A percentile compares a stretch with the other conserved stretches of the same genome.
These are phyloP conservation scores for Erodium moschatum DNA, from an alignment of 441 rosid species.

Conservation along the genomic window DNA sequence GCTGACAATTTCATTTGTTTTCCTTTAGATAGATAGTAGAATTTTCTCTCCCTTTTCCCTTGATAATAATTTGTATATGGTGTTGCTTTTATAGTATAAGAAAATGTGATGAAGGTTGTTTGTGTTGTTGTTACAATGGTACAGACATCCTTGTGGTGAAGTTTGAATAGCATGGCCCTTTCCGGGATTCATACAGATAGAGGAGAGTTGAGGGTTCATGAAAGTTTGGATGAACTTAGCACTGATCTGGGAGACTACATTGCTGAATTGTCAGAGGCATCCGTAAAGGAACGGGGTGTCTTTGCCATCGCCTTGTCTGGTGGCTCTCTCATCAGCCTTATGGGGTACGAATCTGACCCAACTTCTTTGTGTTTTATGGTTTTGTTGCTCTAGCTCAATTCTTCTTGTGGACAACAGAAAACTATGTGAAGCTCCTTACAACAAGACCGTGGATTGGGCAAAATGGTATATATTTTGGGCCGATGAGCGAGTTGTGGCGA, in stretches of 20 bases:
- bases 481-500: constrained; percentile 74
- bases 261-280: constrained; percentile 77
- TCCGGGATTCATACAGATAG: constrained; percentile 44
- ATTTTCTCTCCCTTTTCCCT: too few relatives aligned
- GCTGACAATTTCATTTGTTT: too few relatives aligned
- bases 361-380: constrained; percentile 18
- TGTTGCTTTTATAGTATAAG: not conserved
- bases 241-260: constrained; percentile 73
- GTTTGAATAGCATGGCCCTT: constrained; percentile 40
- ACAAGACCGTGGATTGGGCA: constrained; percentile 78
- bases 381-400: constrained; percentile 20
- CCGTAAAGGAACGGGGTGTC: constrained; percentile 68
- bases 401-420: constrained; percentile 46
- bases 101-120: constrained; percentile 19
- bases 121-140: constrained; percentile 12
- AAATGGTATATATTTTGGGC: constrained; percentile 86
- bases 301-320: constrained; percentile 83
- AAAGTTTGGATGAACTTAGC: constrained; percentile 58
- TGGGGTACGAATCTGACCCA: constrained; percentile 43
- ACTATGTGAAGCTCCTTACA: constrained; percentile 69
- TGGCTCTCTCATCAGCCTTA: constrained; percentile 63
- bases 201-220: constrained; percentile 72
- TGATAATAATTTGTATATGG: too few relatives aligned
- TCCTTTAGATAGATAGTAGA: too few relatives aligned
- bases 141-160: not conserved